Base-by-base conservation (phyloP, 495 filamentous ascomycete genomes). In the Podospora tetraspora region DNA sequence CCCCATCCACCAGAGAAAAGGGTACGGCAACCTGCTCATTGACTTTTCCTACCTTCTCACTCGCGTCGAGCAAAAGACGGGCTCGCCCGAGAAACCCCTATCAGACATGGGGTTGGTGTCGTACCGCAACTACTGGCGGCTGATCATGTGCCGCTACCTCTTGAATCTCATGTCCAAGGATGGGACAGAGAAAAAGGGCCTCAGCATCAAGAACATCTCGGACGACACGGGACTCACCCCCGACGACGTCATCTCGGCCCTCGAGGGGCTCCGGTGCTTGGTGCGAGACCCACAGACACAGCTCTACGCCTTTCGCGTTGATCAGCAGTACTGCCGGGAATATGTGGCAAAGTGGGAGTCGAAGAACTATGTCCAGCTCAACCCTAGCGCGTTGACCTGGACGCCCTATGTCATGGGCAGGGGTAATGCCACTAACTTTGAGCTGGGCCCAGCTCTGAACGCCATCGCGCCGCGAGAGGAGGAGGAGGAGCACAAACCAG, bases 1-100 rank as follows among this genome's bases (percentile, higher is more conserved):
- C 27, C 95, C 95, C 0, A 97, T 97, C 57, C 93, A 97, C 71
- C 94, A 97, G 75, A 91, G 95, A 16, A 97, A 97, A 78, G 95
- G 95, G 69, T 99, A 97, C 72, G 95, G 96, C 1, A 94, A 97
- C 73, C 86, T 98, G 10, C 84, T 99, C 12, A 99, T 99, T 72
- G 94, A 97, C 76, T 99, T 99, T 73, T 99, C 95, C 0, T 99
- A 99, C 72, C 90, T 98, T 6, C 85, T 99, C 34, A 97, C 95
- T 0, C 87, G 92, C 62, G 91, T 94, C 3, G 95, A 99, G 79
- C 87, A 90, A 73, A 97, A 97, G 75, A 97, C 92, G 3, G 95
- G 95, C 8, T 97, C 95, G 0, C 95, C 95, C 3, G 95, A 99
- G 76, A 99, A 99, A 77, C 95, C 95, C 0, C 87, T 99, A 6